Conservation (phyloP, 139 green algal species). For the Micractinium sp. region DNA sequence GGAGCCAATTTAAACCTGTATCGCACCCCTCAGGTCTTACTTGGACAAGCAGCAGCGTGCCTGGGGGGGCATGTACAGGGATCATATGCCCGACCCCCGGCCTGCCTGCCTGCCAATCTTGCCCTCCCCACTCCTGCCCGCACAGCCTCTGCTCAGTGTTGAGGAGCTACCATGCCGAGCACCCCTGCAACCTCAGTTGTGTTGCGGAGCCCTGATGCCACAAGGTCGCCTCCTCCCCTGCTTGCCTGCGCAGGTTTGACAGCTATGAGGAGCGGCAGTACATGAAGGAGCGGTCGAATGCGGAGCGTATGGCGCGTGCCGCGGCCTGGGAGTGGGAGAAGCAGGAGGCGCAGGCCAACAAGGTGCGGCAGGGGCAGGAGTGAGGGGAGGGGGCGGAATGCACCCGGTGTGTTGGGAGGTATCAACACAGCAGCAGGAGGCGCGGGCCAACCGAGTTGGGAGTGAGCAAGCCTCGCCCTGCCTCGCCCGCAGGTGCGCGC, state of each 20-base stretch:
- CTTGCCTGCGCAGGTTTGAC: constrained; percentile 27
- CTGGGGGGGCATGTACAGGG: no score
- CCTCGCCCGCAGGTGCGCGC: constrained; percentile 35
- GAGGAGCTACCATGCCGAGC: no score
- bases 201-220: background rate
- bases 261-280: constrained; percentile 38
- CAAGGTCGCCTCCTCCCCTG: background rate
- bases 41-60: background rate
- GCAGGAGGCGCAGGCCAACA: constrained; percentile 47
- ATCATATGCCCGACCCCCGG: background rate
- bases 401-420: background rate
- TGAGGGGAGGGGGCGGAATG: no score
- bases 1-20: no score
- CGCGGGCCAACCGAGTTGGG: no score
- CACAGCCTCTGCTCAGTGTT: no score
- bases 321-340: constrained; percentile 62
- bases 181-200: background rate
- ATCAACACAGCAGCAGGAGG: no score
- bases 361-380: constrained; percentile 29
- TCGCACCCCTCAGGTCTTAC: no score
- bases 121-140: background rate
- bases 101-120: background rate
- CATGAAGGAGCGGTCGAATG: constrained; percentile 11
- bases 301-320: constrained; percentile 28
- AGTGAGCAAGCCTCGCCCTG: background rate